Conservation (phyloP, 1,284 basidiomycete species). For the Gastroboletus turbinatus region DNA sequence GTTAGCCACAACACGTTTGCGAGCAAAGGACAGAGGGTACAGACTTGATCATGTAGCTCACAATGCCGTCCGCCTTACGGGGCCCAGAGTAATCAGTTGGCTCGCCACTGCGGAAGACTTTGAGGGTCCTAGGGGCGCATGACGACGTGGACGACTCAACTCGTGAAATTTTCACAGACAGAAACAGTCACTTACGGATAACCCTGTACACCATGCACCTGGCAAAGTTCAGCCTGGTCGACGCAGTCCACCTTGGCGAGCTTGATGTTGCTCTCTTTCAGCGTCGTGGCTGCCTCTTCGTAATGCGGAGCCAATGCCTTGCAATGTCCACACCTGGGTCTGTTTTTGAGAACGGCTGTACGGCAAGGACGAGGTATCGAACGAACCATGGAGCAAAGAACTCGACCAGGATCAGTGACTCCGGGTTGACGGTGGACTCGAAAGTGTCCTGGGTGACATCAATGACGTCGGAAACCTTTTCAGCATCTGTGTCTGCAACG, state of each 20-base stretch:
- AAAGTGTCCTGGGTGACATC: slow-evolving; percentile 75
- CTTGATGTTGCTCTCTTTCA: slow-evolving; percentile 89
- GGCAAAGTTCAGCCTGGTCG: slow-evolving; percentile 84
- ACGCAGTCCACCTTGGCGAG: slow-evolving; percentile 97
- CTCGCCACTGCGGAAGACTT: slow-evolving; percentile 89
- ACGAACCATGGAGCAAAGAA: slow-evolving; percentile 90
- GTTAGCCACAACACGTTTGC: slow-evolving; percentile 3
- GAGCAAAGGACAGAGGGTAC: slow-evolving; percentile 30
- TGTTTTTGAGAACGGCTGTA: background rate
- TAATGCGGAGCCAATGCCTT: slow-evolving; percentile 93
- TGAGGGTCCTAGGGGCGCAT: slow-evolving; percentile 58
- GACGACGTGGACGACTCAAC: background rate
- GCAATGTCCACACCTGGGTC: slow-evolving; percentile 82
- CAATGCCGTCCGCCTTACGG: slow-evolving; percentile 93
- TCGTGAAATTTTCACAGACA: background rate
- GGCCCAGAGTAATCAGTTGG: slow-evolving; percentile 83
- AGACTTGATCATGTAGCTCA: slow-evolving; percentile 97
- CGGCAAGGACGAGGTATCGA: background rate
- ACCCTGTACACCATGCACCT: slow-evolving; percentile 81
- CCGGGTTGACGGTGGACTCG: slow-evolving; percentile 63
- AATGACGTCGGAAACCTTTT: slow-evolving; percentile 77
- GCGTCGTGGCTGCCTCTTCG: slow-evolving; percentile 90
- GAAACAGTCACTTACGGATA: slow-evolving; percentile 71
- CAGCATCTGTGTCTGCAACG: slow-evolving; percentile 55
- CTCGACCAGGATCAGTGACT: slow-evolving; percentile 88